Evolutionary conservation across 441 rosid genomes (phyloP).

Genomic region (Dalechampia spathulata): DNA sequence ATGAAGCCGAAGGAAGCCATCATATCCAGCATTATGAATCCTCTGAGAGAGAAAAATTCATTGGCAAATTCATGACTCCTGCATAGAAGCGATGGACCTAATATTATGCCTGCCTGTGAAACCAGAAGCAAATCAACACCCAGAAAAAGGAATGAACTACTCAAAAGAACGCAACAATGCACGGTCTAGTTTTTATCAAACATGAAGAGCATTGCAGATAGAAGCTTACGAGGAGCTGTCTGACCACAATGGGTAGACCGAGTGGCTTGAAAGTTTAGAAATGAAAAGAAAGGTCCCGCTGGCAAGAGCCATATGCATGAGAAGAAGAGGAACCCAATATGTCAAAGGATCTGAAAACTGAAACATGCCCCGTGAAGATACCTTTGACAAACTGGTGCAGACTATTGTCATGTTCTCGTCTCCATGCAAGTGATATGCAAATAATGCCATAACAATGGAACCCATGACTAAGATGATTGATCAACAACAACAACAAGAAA

Average conservation of each 20-base stretch:
- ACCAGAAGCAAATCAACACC: neutral
- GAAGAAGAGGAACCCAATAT: conserved; percentile 16
- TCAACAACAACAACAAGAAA: no score
- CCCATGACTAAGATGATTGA: neutral
- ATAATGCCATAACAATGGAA: neutral
- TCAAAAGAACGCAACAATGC: neutral
- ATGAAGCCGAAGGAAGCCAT: conserved; percentile 16
- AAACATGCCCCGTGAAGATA: conserved; percentile 1
- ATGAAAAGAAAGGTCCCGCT: conserved; percentile 9
- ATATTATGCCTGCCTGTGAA: conserved; percentile 20
- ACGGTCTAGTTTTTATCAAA: no score
- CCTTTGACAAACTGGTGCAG: neutral
- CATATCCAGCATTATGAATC: conserved; percentile 17
- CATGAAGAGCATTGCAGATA: neutral
- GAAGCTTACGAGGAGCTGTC: conserved; percentile 20
- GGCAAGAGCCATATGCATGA: conserved; percentile 11
- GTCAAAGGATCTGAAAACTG: conserved; percentile 1
- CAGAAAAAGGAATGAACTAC: neutral
- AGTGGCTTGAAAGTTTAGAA: conserved; percentile 15
- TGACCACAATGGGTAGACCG: conserved; percentile 11
- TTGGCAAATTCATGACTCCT: neutral
- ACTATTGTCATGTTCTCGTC: neutral
- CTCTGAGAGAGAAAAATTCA: conserved; percentile 13
- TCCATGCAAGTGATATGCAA: neutral
- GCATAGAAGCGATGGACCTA: conserved; percentile 21